A percentile compares a stretch with the other conserved stretches of the same genome.
Evolutionary conservation across 352 stramenopile genomes (phyloP).

Genomic region (Thraustochytrium sp.): DNA sequence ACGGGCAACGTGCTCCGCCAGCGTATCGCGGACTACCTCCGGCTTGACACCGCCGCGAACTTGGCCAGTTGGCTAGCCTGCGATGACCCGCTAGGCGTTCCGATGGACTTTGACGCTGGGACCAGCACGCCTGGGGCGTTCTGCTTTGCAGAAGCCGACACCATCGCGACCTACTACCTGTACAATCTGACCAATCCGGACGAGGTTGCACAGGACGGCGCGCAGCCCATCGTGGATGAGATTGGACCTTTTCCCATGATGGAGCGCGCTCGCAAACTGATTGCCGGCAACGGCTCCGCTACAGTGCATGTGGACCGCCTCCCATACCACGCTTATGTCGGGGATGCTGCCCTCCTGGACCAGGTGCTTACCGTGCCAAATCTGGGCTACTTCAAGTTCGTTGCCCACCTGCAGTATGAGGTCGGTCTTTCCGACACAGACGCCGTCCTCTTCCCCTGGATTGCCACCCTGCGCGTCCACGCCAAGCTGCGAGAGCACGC

Average conservation of each 20-base stretch:
- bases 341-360: not conserved
- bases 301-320: not conserved
- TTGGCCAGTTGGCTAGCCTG: not conserved
- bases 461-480: not conserved
- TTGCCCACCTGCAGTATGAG: not conserved
- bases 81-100: not conserved
- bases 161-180: not conserved
- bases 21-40: not conserved
- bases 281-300: not conserved
- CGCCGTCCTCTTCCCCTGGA: not conserved
- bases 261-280: not conserved
- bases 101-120: constrained; percentile 5
- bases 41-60: not conserved
- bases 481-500: not conserved
- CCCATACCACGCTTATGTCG: constrained; percentile 2
- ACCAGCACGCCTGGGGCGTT: not conserved
- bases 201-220: not conserved
- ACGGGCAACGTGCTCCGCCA: not conserved
- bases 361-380: not conserved
- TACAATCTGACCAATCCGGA: constrained; percentile 39
- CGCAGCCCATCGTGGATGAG: not conserved
- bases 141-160: not conserved
- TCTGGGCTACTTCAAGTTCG: not conserved
- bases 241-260: not conserved
- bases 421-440: not conserved